These are phyloP conservation scores for Gossypium australe DNA, from an alignment of 345 rosid genomes.

Conservation along the genomic window DNA sequence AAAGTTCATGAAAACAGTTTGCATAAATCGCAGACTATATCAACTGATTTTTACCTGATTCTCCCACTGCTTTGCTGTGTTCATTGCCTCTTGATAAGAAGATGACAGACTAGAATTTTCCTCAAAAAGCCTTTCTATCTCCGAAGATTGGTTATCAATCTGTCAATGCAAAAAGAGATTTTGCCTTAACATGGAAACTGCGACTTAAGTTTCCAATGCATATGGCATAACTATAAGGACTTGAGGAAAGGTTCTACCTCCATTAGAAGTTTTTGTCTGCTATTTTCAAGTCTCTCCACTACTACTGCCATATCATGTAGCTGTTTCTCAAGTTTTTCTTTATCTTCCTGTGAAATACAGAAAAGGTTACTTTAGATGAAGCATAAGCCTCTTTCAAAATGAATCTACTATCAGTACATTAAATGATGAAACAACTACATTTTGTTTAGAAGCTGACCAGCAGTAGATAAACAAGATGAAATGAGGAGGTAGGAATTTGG, in stretches of 20 bases:
- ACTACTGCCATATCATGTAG: conserved; percentile 93
- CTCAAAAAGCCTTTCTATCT: conserved; percentile 90
- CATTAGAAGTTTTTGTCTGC: conserved; percentile 91
- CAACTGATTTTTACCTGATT: conserved; percentile 38
- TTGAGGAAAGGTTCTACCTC: conserved; percentile 47
- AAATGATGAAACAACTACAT: not conserved
- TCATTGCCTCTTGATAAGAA: conserved; percentile 66
- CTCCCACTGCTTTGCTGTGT: conserved; percentile 72
- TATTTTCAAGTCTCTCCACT: conserved; percentile 85
- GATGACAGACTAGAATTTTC: conserved; percentile 68
- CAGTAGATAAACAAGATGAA: not conserved
- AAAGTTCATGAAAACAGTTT: not conserved
- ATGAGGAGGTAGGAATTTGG: not conserved
- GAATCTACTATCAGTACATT: not conserved
- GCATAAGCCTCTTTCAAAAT: not conserved
- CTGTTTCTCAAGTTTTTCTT: conserved; percentile 81
- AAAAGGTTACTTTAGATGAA: not conserved
- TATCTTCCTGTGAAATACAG: conserved; percentile 53
- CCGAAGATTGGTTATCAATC: conserved; percentile 96
- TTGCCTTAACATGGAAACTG: conserved; percentile 9
- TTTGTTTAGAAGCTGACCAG: not conserved
- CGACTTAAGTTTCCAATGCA: conserved; percentile 6
- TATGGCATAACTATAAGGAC: conserved; percentile 7
- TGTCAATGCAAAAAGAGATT: conserved; percentile 25
- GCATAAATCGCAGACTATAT: not conserved